Evolutionary conservation across 495 filamentous ascomycete genomes (phyloP), one percentile per base, ranked within the genome.

Genomic region (Neurospora sp.): DNA sequence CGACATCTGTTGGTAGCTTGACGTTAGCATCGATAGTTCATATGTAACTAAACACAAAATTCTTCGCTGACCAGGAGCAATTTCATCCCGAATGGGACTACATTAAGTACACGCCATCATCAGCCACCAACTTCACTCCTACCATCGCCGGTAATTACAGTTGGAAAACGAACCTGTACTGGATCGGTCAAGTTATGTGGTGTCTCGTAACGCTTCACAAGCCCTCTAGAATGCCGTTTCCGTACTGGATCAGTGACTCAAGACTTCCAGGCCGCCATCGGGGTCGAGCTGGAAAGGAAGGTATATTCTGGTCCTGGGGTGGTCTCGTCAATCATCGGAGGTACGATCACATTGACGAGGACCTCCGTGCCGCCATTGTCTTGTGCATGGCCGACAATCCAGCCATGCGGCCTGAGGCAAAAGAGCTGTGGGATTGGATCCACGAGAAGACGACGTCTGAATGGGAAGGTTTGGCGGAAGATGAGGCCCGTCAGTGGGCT

Each of bases 51-150:
- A 44, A 31, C 40, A 44, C 69, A 31, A 0, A 3, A n/a, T 3
- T 31, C 12, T 48, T 48, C 40, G 9, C 40, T 7, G 16, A n/a
- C 9, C 22, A 70, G 69, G 37, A 70, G 18, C 69, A 70, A 70
- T 70, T 70, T 14, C 69, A 70, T 40, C 27, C 38, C 27, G 69
- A 70, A 42, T 70, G 69, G 69, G 69, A 70, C 20, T 10, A 70
- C 22, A 70, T 70, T n/a, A 45, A 42, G 39, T 37, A 31, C 53
- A 65, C 53, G 3, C 53, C 53, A 16, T 65, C 27, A 6, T 18
- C 22, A 35, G 16, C 53, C 10, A 6, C 6, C 27, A 18, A 37
- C 53, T 35, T 65, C 53, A 35, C 5, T 16, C 27, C 27, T 18
- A 37, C 22, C 14, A 37, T 65, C 7, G 53, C 53, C 53, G 53